Conservation (phyloP, 1,284 basidiomycete genomes). For the Fomitopsis betulina region DNA sequence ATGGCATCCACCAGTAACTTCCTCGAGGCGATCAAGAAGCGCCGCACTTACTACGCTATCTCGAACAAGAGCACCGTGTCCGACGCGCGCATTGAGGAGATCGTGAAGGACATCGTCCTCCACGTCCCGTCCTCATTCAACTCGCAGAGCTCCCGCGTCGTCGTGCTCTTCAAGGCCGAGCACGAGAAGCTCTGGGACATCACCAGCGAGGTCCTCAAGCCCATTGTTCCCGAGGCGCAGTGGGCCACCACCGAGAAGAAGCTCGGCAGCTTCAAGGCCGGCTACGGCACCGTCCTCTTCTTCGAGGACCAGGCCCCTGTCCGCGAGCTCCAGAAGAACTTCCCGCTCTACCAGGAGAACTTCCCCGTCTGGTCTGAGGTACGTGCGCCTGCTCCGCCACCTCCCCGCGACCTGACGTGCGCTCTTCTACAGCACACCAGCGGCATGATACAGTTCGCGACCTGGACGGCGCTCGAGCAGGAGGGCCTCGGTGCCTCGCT, state of each 20-base stretch:
- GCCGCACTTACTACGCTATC: conserved; percentile 21
- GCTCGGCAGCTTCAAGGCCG: conserved; percentile 19
- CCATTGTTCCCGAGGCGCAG: conserved; percentile 19
- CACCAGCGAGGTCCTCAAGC: conserved; percentile 18
- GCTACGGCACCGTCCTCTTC: conserved; percentile 22
- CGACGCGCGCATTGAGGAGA: conserved; percentile 21
- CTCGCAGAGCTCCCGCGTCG: conserved; percentile 20
- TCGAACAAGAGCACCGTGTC: conserved; percentile 18
- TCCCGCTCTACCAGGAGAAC: conserved; percentile 20
- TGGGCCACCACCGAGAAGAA: conserved; percentile 17
- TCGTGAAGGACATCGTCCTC: conserved; percentile 18
- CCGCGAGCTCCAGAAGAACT: conserved; percentile 18
- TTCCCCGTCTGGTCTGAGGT: conserved; percentile 23
- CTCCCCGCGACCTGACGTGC: not conserved
- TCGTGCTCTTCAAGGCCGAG: conserved; percentile 19
- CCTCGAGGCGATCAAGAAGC: conserved; percentile 21
- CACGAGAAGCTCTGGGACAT: conserved; percentile 25
- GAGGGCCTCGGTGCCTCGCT: conserved; percentile 23
- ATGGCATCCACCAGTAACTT: conserved; percentile 18
- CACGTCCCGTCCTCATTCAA: conserved; percentile 23
- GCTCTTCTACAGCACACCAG: not conserved
- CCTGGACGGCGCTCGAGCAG: conserved; percentile 22
- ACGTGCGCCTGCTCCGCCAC: conserved; percentile 2
- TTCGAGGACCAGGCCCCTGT: conserved; percentile 21
- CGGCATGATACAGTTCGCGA: conserved; percentile 21